A percentile compares a stretch with the other conserved stretches of the same genome.
phyloP scores from a whole-genome alignment of 495 filamentous ascomycete species.

The Aspergillus diversus region DNA sequence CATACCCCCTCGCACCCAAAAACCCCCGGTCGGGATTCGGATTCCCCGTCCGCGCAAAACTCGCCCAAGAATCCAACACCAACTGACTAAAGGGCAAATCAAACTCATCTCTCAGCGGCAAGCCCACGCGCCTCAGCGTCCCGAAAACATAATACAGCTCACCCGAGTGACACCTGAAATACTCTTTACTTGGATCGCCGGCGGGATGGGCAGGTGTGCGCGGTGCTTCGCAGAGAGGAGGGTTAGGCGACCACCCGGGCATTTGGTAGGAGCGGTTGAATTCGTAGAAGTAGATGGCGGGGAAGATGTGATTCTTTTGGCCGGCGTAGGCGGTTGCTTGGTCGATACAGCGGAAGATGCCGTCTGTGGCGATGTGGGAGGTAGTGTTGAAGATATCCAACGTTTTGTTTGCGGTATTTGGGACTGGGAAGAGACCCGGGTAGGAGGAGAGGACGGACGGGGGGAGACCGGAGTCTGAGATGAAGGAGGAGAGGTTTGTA shows the following conservation, averaged over 20 bases:
- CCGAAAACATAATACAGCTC: conserved; percentile 34
- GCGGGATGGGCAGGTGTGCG: conserved; percentile 24
- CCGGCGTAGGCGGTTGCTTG: conserved; percentile 31
- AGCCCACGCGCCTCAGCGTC: conserved; percentile 22
- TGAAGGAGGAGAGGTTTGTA: conserved; percentile 23
- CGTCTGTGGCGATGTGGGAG: conserved; percentile 30
- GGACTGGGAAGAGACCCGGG: not conserved
- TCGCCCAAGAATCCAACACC: conserved; percentile 33
- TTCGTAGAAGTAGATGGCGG: conserved; percentile 32
- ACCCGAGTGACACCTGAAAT: conserved; percentile 36
- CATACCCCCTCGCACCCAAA: not conserved
- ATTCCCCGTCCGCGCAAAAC: conserved; percentile 26
- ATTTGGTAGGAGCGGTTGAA: conserved; percentile 36
- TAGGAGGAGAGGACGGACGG: not conserved
- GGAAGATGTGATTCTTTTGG: conserved; percentile 25
- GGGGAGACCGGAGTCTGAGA: not conserved
- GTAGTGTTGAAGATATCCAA: conserved; percentile 34
- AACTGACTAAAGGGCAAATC: conserved; percentile 33
- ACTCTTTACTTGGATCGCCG: conserved; percentile 31
- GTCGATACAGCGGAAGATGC: conserved; percentile 34
- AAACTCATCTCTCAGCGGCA: conserved; percentile 27
- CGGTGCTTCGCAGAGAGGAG: conserved; percentile 29
- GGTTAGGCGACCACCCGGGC: conserved; percentile 32
- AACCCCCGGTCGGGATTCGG: conserved; percentile 21
- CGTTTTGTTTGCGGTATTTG: conserved; percentile 24